Evolutionary conservation across 306 rosid genomes (phyloP), one percentile per base, ranked within the genome.

Genomic region (Oemleria cerasiformis): DNA sequence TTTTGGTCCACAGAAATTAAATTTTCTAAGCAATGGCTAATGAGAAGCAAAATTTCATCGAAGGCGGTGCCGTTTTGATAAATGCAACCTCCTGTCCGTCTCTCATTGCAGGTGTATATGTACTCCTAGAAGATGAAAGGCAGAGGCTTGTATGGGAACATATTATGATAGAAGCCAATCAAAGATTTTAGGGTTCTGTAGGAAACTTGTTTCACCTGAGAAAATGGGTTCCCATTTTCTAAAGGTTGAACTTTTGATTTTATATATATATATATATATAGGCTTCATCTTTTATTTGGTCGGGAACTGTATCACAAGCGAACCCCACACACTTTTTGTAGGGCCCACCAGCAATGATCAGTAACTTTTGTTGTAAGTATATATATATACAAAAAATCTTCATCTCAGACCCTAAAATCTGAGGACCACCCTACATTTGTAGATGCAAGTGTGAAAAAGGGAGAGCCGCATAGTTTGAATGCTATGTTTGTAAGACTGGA

Each of bases 121-220:
- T 48, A 47, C 8, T 12, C 21, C 25, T 49, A 34, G 34, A 21
- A 41, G 51, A 68, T 21, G 30, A 40, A 63, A 10, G 16, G 56
- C 20, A 68, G 68, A 68, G 38, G 54, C 17, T 68, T 68, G 39
- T 16, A 7, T 21, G 20, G 79, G 65, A 75, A 16, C 62, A 50
- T 53, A 25, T 25, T 25, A 25, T 25, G 30, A 25, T 25, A 34
- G 6, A 20, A 58, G 34, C 36, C 25, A 15, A 30, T 47, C 10
- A 48, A 48, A 49, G 59, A 67, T 20, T 42, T 11, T 63, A 42
- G n/a, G 19, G n/a, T 41, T 11, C n/a, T 42, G 17, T 1, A 12
- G 30, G 34, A 39, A 62, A 62, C 6, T 41, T 17, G 0, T 30
- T 8, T 30, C 3, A 30, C 38, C 19, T 68, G 7, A 25, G 30